These are phyloP conservation scores for Nemania bipapillata DNA, from an alignment of 2,329 filamentous ascomycete genomes.

Conservation along the genomic window DNA sequence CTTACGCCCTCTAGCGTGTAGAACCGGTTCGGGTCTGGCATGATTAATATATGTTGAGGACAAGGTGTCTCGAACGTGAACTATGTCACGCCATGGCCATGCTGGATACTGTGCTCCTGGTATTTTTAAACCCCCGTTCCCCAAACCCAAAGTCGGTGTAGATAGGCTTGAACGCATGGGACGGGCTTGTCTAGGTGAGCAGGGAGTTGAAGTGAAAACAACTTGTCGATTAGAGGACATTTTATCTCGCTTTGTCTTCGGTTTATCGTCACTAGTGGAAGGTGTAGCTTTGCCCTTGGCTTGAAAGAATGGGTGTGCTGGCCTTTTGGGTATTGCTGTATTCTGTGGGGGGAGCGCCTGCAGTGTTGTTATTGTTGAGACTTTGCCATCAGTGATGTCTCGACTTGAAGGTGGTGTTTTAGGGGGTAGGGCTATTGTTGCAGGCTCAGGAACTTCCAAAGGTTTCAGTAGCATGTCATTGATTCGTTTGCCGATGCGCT, in stretches of 20 bases:
- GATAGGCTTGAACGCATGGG: conserved; percentile 49
- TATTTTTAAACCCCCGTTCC: conserved; percentile 64
- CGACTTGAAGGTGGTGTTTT: conserved; percentile 35
- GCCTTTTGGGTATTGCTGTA: conserved; percentile 40
- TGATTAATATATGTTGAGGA: background rate
- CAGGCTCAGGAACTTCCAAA: conserved; percentile 38
- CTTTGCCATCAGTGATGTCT: background rate
- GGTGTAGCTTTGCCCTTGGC: conserved; percentile 59
- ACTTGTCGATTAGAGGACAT: conserved; percentile 52
- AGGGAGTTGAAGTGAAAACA: conserved; percentile 65
- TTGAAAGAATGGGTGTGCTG: conserved; percentile 72
- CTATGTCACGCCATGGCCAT: conserved; percentile 75
- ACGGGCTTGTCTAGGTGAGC: conserved; percentile 60
- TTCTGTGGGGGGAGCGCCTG: conserved; percentile 38
- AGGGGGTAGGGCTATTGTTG: conserved; percentile 39
- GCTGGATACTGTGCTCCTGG: conserved; percentile 72
- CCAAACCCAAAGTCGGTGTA: conserved; percentile 59
- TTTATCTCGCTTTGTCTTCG: conserved; percentile 45
- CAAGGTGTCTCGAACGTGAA: conserved; percentile 68
- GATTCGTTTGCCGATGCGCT: conserved; percentile 68
- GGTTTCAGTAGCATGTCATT: conserved; percentile 66
- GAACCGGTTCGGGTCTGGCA: background rate
- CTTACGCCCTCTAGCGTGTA: conserved; percentile 53
- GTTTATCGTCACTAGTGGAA: conserved; percentile 38
- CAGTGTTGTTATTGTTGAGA: conserved; percentile 10